Evolutionary conservation across 1,284 basidiomycete species (phyloP).

Genomic region (Leccinum pseudoinsigne): DNA sequence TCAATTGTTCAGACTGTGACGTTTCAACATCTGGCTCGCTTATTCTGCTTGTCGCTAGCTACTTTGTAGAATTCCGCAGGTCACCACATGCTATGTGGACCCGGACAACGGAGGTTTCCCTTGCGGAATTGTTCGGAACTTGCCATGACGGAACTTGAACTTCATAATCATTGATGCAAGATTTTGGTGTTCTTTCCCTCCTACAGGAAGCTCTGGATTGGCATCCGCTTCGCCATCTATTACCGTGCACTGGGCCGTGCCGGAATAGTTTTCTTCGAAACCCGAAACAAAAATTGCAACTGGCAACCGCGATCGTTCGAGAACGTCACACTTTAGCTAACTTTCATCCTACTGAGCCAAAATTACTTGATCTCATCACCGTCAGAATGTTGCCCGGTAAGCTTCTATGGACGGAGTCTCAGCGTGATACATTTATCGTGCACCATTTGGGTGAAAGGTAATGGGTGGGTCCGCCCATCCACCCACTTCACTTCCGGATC

Average conservation of each 20-base stretch:
- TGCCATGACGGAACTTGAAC: no score
- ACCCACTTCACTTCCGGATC: no score
- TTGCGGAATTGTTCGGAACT: no score
- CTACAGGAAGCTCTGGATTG: neutral
- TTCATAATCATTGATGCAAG: no score
- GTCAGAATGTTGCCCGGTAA: neutral
- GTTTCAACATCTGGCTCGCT: no score
- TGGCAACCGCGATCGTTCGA: fast-evolving
- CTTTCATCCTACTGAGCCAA: no score
- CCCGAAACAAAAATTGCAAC: neutral
- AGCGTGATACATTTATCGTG: neutral
- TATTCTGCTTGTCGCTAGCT: neutral
- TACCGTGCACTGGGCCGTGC: neutral
- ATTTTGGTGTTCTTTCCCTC: no score
- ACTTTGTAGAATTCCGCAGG: no score
- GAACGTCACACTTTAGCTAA: neutral
- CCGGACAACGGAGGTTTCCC: no score
- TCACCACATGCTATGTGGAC: no score
- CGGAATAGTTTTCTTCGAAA: neutral
- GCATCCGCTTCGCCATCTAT: neutral
- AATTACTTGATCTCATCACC: no score
- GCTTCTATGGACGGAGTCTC: neutral
- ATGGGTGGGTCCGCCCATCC: neutral
- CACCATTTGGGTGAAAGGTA: neutral
- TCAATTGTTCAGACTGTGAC: no score